Evolutionary conservation across 805 yeast genomes (phyloP).

Genomic region (Starmerella vitae): DNA sequence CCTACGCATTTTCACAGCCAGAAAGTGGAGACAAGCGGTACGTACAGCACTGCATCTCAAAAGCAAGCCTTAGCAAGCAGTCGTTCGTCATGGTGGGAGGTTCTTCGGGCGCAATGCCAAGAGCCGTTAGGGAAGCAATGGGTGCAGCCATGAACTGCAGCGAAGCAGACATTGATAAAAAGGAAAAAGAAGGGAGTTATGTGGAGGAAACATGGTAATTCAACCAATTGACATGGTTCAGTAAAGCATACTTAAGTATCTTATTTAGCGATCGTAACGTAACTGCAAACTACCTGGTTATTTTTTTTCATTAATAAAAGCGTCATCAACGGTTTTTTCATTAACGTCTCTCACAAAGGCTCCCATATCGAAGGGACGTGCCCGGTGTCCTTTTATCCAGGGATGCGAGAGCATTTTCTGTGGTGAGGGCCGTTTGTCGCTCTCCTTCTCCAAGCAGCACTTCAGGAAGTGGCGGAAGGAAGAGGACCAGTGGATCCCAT

Average conservation of each 20-base stretch:
- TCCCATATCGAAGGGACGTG: slow-evolving; percentile 67
- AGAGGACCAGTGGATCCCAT: slow-evolving; percentile 68
- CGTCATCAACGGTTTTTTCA: no score
- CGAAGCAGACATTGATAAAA: slow-evolving; percentile 33
- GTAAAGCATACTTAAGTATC: no score
- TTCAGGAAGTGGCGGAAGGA: slow-evolving; percentile 71
- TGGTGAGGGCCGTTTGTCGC: slow-evolving; percentile 75
- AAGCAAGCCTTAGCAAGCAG: no score
- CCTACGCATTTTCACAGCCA: no score
- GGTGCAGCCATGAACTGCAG: slow-evolving; percentile 29
- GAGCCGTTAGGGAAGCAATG: slow-evolving; percentile 62
- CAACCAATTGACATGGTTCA: no score
- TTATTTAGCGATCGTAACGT: no score
- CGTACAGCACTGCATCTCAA: slow-evolving; percentile 63
- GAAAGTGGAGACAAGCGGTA: no score
- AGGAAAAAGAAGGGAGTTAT: slow-evolving; percentile 57
- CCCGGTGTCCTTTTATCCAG: slow-evolving; percentile 72
- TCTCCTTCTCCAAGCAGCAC: slow-evolving; percentile 68
- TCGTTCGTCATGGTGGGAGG: slow-evolving; percentile 76
- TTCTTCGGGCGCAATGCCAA: slow-evolving; percentile 88
- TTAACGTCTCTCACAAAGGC: slow-evolving; percentile 61
- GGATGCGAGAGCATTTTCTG: slow-evolving; percentile 88
- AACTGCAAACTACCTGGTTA: no score
- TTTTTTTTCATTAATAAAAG: no score
- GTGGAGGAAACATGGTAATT: slow-evolving; percentile 92